Base-by-base conservation (phyloP, 306 rosid genomes). In the Corylus avellana region DNA sequence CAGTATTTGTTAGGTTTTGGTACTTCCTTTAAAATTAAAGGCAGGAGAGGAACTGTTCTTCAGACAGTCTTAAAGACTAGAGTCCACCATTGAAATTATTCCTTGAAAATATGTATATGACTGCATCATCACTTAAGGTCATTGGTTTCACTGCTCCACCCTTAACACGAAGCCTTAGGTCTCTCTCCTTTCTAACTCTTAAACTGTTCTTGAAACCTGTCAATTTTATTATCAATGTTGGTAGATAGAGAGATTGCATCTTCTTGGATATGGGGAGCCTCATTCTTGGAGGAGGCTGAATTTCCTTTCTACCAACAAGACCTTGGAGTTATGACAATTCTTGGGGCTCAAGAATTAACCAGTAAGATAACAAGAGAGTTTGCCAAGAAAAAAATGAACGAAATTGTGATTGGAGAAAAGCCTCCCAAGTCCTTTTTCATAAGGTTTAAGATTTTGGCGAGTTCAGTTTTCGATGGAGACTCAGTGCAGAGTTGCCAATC, bases 391-490 rank as follows among this genome's bases (percentile, higher is more conserved):
- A 37, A 14, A 29, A 46, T 55, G 42, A 20, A 69, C 76, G 11
- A 71, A 58, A 70, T 7, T 16, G 0, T 75, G 81, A 82, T 20
- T 76, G 70, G 72, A 75, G 61, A 56, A 73, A 80, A 76, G 81
- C 37, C 73, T 73, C 59, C 25, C 72, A 73, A 80, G 80, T 75
- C 75, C 32, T 77, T 59, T 53, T 63, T 57, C 75, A 51, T 79
- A 79, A 44, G 80, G 73, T 73, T 69, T 61, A 62, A 71, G 75
- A 22, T 80, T 72, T 84, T 76, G 84, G 87, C 91, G 80, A 93
- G 92, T 93, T 72, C 84, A 67, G 85, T 81, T 75, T 75, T 81
- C 69, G 79, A 77, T 58, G 86, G 82, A 76, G 57, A 54, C 85
- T 49, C 72, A 76, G 78, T 70, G 88, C 86, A 61, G 78, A 79